Evolutionary conservation across 345 rosid genomes (phyloP), one percentile per base, ranked within the genome.

Genomic region (Pugionium cornutum): DNA sequence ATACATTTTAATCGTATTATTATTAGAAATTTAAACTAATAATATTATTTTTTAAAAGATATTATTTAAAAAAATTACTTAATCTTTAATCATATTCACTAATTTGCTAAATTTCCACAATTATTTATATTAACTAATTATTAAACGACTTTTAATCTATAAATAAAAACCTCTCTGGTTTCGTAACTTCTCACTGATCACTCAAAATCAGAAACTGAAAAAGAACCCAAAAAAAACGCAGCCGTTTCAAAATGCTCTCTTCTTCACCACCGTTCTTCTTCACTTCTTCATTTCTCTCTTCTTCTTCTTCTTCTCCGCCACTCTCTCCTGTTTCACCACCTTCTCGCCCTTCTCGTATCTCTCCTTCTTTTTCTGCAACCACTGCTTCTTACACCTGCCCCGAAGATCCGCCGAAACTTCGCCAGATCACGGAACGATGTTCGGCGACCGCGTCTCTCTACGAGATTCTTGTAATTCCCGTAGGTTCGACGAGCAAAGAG

Each of bases 381-480:
- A 32, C 66, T 37, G 7, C 83, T 9, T 49, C 65, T 31, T 9
- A 42, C 44, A 50, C 76, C 29, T 44, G 52, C 18, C 42, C 69
- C 0, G 53, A 62, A 2, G 64, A 57, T n/a, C 7, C 10, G 1
- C 53, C 66, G 9, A 55, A 53, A 6, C 5, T 46, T 1, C 76
- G 35, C 5, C 77, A 53, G 41, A 75, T 41, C 26, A 60, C 77
- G 5, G 49, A 26, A 29, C 60, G 41, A 9, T 49, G 66, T 6
- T 74, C 75, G 58, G 18, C 78, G 1, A 63, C 73, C 36, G 35
- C 76, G 9, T 85, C 95, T 1, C 80, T 89, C 5, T 91, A 91
- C 82, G 80, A 84, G 78, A 54, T 84, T 41, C 86, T 91, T 2
- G 89, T 87, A 9, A 72, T 91, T 30, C 79, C 83, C 5, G 34